Percentiles rank a stretch among this genome's conserved stretches.
Evolutionary conservation across 164 flowering plant species (phyloP).

Genomic region (Annona cherimola): DNA sequence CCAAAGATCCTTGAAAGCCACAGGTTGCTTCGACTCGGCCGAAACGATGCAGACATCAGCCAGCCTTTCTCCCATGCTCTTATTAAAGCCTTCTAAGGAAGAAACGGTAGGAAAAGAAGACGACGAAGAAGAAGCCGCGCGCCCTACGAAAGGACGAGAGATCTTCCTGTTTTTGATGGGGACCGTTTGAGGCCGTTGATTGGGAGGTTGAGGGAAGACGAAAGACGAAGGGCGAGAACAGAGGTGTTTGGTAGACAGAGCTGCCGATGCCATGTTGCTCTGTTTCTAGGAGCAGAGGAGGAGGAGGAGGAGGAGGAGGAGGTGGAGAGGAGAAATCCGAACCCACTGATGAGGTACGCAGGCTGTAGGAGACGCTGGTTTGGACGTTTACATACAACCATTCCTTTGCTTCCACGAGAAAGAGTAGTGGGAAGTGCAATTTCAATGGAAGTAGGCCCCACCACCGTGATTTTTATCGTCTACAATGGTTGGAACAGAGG

Average conservation of each 20-base stretch:
- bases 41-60: slow-evolving; percentile 58
- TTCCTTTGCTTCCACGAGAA: too few relatives aligned
- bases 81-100: slow-evolving; percentile 13
- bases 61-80: slow-evolving; percentile 22
- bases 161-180: slow-evolving; percentile 10
- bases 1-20: slow-evolving; percentile 70
- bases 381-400: background rate
- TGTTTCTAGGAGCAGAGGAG: too few relatives aligned
- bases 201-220: slow-evolving; percentile 10
- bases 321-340: background rate
- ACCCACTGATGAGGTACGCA: too few relatives aligned
- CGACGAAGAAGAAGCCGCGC: background rate
- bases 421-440: too few relatives aligned
- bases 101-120: too few relatives aligned
- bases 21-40: slow-evolving; percentile 50
- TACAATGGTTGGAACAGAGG: too few relatives aligned
- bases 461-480: too few relatives aligned
- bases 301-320: too few relatives aligned
- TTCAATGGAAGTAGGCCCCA: too few relatives aligned
- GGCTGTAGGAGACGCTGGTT: too few relatives aligned
- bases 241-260: slow-evolving; percentile 7
- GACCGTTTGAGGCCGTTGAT: slow-evolving; percentile 7
- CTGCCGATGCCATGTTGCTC: slow-evolving; percentile 2
- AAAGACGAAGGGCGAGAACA: slow-evolving; percentile 8
- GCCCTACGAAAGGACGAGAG: background rate